These are phyloP conservation scores for Fusarium equiseti DNA, from an alignment of 2,329 filamentous ascomycete species.

Conservation along the genomic window DNA sequence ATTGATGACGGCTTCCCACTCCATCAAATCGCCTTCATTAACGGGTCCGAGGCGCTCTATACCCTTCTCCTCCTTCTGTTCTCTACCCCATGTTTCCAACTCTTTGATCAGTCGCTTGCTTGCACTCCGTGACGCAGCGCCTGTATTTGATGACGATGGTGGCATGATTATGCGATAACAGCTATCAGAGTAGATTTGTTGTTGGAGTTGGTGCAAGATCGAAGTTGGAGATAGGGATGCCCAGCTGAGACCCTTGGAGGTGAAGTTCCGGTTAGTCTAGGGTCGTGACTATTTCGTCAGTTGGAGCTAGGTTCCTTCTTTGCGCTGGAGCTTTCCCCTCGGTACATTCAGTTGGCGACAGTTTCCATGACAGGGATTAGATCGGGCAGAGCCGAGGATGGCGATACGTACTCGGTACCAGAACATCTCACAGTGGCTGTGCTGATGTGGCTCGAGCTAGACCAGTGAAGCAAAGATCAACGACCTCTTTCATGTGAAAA, in stretches of 20 bases:
- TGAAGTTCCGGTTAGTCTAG: conserved; percentile 14
- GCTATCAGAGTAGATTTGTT: background rate
- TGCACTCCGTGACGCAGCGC: conserved; percentile 58
- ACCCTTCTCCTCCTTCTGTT: conserved; percentile 62
- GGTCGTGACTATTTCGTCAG: conserved; percentile 37
- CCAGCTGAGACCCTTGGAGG: conserved; percentile 11
- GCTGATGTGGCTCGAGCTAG: conserved; percentile 26
- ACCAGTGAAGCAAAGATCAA: background rate
- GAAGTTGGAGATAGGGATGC: background rate
- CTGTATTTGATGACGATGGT: conserved; percentile 35
- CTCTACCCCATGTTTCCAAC: conserved; percentile 64
- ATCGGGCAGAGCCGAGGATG: conserved; percentile 45
- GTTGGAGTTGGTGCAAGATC: background rate
- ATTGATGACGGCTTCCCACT: conserved; percentile 71
- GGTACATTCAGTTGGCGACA: conserved; percentile 16
- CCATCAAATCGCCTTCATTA: conserved; percentile 65
- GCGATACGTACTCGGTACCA: conserved; percentile 14
- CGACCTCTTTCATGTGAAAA: conserved; percentile 30
- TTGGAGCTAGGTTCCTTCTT: conserved; percentile 14
- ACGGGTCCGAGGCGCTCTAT: conserved; percentile 71
- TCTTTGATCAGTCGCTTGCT: conserved; percentile 70
- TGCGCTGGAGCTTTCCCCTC: conserved; percentile 21
- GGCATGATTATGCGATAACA: conserved; percentile 29
- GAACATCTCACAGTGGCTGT: conserved; percentile 23
- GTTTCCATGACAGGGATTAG: conserved; percentile 41